phyloP scores from a whole-genome alignment of 768 basidiomycete genomes.

The Lactarius trivialis region DNA sequence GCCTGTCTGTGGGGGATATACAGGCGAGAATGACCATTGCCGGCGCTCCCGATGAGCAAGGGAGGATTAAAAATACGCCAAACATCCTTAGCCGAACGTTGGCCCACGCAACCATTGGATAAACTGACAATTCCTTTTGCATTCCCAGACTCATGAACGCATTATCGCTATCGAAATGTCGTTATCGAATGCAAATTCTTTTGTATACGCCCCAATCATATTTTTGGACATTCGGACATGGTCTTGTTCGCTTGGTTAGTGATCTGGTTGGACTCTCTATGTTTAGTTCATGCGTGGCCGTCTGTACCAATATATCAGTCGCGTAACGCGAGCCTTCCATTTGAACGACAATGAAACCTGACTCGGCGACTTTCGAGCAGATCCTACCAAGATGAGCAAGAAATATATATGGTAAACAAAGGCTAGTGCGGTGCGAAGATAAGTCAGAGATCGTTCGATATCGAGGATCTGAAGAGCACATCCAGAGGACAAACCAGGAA shows the following conservation, averaged over 20 bases:
- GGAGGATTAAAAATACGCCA: not conserved
- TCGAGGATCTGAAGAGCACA: not conserved
- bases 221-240: not conserved
- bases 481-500: no score
- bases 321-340: not conserved
- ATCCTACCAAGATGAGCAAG: not conserved
- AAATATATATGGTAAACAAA: not conserved
- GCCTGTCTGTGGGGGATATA: conserved; percentile 2
- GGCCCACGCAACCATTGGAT: conserved; percentile 16
- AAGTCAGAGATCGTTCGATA: conserved; percentile 14
- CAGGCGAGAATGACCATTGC: not conserved
- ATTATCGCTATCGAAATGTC: conserved; percentile 2
- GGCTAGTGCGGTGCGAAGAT: not conserved
- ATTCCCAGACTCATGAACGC: not conserved
- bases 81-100: conserved; percentile 3
- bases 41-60: conserved; percentile 15
- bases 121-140: not conserved
- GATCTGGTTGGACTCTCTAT: not conserved
- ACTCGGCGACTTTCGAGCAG: not conserved
- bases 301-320: not conserved
- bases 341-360: not conserved
- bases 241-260: not conserved
- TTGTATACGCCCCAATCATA: not conserved
- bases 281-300: not conserved
- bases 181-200: not conserved